phyloP scores from a whole-genome alignment of 768 basidiomycete species.

The Mycena metata region DNA sequence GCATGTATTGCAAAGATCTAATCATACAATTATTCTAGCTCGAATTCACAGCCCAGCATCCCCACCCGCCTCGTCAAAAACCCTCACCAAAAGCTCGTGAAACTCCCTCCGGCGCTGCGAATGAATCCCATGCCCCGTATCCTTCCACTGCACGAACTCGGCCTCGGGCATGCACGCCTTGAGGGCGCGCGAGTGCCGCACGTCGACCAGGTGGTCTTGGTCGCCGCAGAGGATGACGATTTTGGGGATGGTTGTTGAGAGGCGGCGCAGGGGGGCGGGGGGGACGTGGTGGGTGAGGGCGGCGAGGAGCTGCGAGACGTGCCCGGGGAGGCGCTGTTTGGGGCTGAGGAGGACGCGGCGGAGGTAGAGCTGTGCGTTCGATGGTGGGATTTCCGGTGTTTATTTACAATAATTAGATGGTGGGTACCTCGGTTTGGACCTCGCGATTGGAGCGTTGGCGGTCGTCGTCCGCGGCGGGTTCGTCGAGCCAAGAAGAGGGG shows the following conservation, averaged over 20 bases:
- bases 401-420: no score
- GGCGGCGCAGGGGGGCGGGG: conserved; percentile 57
- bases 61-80: conserved; percentile 67
- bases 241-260: conserved; percentile 73
- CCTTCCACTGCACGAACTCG: conserved; percentile 66
- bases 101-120: conserved; percentile 63
- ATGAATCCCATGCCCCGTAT: conserved; percentile 74
- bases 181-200: conserved; percentile 63
- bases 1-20: no score
- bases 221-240: conserved; percentile 76
- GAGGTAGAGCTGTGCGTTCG: conserved; percentile 57
- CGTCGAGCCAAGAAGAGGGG: conserved; percentile 70
- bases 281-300: conserved; percentile 72
- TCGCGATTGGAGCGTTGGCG: conserved; percentile 74
- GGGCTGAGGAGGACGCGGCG: conserved; percentile 66
- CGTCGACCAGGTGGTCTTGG: conserved; percentile 68
- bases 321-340: conserved; percentile 71
- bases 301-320: conserved; percentile 80
- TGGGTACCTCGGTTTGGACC: conserved; percentile 68
- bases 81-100: conserved; percentile 68
- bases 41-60: no score
- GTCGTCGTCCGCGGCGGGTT: conserved; percentile 63
- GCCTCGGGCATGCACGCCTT: conserved; percentile 72
- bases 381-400: no score
- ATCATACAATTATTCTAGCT: no score